These are phyloP conservation scores for Didymella lethalis DNA, from an alignment of 2,329 filamentous ascomycete species.

Conservation along the genomic window DNA sequence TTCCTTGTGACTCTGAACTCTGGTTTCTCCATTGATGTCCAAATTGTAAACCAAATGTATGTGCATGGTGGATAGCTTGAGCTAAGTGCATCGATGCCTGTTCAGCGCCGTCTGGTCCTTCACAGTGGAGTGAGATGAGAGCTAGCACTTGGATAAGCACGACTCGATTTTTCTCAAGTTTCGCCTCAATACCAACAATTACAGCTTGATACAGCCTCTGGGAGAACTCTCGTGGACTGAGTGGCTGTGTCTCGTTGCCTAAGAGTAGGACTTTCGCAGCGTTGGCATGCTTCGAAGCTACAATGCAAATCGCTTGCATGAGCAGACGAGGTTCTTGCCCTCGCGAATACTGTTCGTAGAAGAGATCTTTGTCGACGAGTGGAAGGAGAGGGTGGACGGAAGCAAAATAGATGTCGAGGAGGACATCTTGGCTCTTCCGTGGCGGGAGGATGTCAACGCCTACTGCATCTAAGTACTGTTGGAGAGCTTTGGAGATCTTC, in stretches of 20 bases:
- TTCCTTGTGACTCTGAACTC: slow-evolving; percentile 49
- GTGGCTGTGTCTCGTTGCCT: slow-evolving; percentile 42
- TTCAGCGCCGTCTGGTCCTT: slow-evolving; percentile 58
- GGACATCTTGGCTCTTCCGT: slow-evolving; percentile 45
- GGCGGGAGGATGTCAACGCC: slow-evolving; percentile 47
- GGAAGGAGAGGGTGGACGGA: slow-evolving; percentile 58
- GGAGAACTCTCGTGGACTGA: slow-evolving; percentile 56
- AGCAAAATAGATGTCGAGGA: slow-evolving; percentile 57
- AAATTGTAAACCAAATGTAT: slow-evolving; percentile 59
- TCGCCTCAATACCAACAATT: slow-evolving; percentile 52
- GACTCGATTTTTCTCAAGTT: slow-evolving; percentile 55
- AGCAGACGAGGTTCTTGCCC: slow-evolving; percentile 51
- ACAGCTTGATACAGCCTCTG: slow-evolving; percentile 55
- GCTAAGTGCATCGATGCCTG: slow-evolving; percentile 57
- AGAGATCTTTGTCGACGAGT: slow-evolving; percentile 55
- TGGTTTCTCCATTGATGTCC: slow-evolving; percentile 51
- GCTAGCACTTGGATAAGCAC: slow-evolving; percentile 58
- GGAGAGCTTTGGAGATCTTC: slow-evolving; percentile 45
- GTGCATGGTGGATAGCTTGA: slow-evolving; percentile 59
- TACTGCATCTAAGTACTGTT: slow-evolving; percentile 50
- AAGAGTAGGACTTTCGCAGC: slow-evolving; percentile 53
- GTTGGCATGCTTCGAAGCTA: slow-evolving; percentile 57
- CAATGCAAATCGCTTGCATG: slow-evolving; percentile 57
- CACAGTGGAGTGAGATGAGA: slow-evolving; percentile 57
- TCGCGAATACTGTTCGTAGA: slow-evolving; percentile 49